A percentile compares a stretch with the other conserved stretches of the same genome.
phyloP scores from a whole-genome alignment of 192 early-diverging fungal species.

The Gonapodya prolifera region DNA sequence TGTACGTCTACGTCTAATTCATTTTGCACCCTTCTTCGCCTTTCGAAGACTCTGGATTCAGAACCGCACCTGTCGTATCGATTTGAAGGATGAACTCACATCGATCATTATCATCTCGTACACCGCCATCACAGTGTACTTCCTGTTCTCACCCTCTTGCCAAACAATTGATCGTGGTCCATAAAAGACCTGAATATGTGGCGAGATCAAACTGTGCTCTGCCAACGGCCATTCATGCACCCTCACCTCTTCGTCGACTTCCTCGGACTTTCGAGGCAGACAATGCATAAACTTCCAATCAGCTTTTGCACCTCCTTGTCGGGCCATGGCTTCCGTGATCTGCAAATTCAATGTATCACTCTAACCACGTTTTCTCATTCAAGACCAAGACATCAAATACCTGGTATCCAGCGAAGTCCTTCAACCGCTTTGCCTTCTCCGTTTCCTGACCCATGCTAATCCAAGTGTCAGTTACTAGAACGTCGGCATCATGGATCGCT shows the following conservation, averaged over 20 bases:
- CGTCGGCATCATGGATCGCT: constrained; percentile 70
- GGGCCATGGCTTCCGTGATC: constrained; percentile 75
- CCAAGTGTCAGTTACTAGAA: constrained; percentile 98
- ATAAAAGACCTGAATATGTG: constrained; percentile 45
- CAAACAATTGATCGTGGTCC: constrained; percentile 89
- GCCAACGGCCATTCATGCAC: neutral
- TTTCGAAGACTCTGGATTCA: no score
- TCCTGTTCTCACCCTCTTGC: constrained; percentile 96
- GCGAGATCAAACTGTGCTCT: no score
- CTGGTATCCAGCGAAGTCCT: constrained; percentile 74
- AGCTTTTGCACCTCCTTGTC: constrained; percentile 57
- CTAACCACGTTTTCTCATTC: neutral
- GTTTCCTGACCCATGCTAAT: constrained; percentile 95
- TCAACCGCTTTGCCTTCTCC: constrained; percentile 71
- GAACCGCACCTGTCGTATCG: no score
- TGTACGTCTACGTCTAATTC: neutral
- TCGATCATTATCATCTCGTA: constrained; percentile 29
- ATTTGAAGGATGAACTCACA: no score
- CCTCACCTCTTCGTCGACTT: constrained; percentile 83
- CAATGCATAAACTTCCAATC: constrained; percentile 99
- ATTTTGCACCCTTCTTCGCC: no score
- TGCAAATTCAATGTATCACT: constrained; percentile 12
- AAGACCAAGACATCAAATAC: constrained; percentile 1
- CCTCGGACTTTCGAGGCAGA: constrained; percentile 87
- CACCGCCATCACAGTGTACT: constrained; percentile 91